Evolutionary conservation across 345 rosid genomes (phyloP), one percentile per base, ranked within the genome.

Genomic region (Kandelia obovata): DNA sequence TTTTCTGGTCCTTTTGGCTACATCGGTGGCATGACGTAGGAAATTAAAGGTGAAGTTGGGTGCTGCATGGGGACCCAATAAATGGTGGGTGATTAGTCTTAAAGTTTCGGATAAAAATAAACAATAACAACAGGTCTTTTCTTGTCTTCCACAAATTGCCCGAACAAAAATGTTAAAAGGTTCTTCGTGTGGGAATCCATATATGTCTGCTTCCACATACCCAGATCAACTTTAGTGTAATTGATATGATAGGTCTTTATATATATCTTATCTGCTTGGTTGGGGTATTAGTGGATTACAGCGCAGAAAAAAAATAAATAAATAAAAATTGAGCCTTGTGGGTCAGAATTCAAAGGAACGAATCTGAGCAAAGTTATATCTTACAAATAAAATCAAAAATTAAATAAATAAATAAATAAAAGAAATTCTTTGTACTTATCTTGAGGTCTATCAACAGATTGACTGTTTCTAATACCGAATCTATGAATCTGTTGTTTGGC

Each of bases 81-180:
- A 17, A 5, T 1, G 46, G 53, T 25, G 62, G 53, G 19, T 34
- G 26, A 17, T 31, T 25, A 17, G 5, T 43, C 31, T 52, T n/a
- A 28, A n/a, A 51, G 10, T 7, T 67, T 37, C 55, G 59, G 70
- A 66, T 62, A 34, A 56, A 43, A 35, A 53, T 57, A 35, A 39
- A 39, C 6, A 7, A 19, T 6, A 37, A 8, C 10, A 37, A 32
- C 34, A n/a, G 5, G 53, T 25, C 30, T 9, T 39, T 57, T 39
- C 62, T 67, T 67, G 53, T 57, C 71, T 35, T 39, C 62, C 27
- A 56, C 28, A 56, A 25, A 37, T 26, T 5, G 53, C 51, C n/a
- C 19, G 11, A 26, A 30, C 21, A 64, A 34, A 34, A 26, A 21
- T 6, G 53, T 30, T 17, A 23, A 11, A 43, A 43, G 49, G 16